Evolutionary conservation across 2,329 filamentous ascomycete genomes (phyloP), one percentile per base, ranked within the genome.

Genomic region (Claviceps quebecensis): DNA sequence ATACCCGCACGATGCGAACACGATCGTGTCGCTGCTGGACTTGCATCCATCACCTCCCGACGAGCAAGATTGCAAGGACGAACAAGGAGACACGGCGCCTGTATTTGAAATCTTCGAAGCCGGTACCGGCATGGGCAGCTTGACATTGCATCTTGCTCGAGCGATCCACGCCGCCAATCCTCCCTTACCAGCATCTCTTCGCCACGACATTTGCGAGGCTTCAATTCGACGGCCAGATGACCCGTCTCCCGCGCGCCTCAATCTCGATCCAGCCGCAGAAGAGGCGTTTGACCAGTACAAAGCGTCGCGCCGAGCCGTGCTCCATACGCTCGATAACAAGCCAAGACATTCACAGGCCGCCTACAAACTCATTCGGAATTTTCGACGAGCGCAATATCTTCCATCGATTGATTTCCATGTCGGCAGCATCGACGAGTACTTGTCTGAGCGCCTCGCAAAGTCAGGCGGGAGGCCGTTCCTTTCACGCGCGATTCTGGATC

Each of bases 61-160:
- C 39, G 60, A 67, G 54, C 62, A 67, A 19, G 53, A 47, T 8
- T 23, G 6, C 19, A 58, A 60, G 9, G 63, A 66, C 5, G 64
- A 47, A 5, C 17, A 17, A 8, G 58, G 59, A 14, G 63, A 66
- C 5, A 63, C 67, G 13, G 58, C 65, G 14, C 65, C 70, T 8
- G 77, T 74, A 0, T 65, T 90, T 13, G 84, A 91, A 61, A 86
- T 93, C 45, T 81, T 93, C 49, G 87, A 93, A 66, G 86, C 86
- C 46, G 87, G 87, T 16, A 93, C 87, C 3, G 87, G 87, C n/a
- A 86, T 90, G 72, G 87, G 87, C 53, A 82, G 83, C 37, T 67
- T 93, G 53, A 91, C 86, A 0, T 67, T 93, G 4, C 79, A 90
- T 60, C 72, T 93, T 22, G 81, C 86, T 34, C 77, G 85, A 49